phyloP scores from a whole-genome alignment of 176 grass and related monocot species.

The bread wheat (Triticum aestivum) region IWGSC_CS_RefSeq_v2.1 NC_057797.1:398546610-398547109 shows the following conservation, averaged over 20 bases:
- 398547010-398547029: slow-evolving; percentile 58
- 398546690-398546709: slow-evolving; percentile 30
- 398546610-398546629: slow-evolving; percentile 57
- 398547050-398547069: slow-evolving; percentile 76
- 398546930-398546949: slow-evolving; percentile 68
- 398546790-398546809: slow-evolving; percentile 53
- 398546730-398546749: slow-evolving; percentile 66
- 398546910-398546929: slow-evolving; percentile 61
- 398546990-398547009: not conserved
- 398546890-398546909: slow-evolving; percentile 10
- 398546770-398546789: slow-evolving; percentile 68
- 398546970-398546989: slow-evolving; percentile 35
- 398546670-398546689: slow-evolving; percentile 60
- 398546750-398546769: slow-evolving; percentile 81
- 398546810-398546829: slow-evolving; percentile 53
- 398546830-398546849: slow-evolving; percentile 87
- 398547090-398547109: slow-evolving; percentile 60
- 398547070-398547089: slow-evolving; percentile 54
- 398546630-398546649: slow-evolving; percentile 60
- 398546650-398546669: slow-evolving; percentile 27
- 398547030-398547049: slow-evolving; percentile 77
- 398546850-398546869: slow-evolving; percentile 75
- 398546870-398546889: slow-evolving; percentile 28
- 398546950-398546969: slow-evolving; percentile 55
- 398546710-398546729: slow-evolving; percentile 39